A percentile compares a stretch with the other conserved stretches of the same genome.
Conservation (phyloP, 345 rosid species). For the Turritis glabra region DNA sequence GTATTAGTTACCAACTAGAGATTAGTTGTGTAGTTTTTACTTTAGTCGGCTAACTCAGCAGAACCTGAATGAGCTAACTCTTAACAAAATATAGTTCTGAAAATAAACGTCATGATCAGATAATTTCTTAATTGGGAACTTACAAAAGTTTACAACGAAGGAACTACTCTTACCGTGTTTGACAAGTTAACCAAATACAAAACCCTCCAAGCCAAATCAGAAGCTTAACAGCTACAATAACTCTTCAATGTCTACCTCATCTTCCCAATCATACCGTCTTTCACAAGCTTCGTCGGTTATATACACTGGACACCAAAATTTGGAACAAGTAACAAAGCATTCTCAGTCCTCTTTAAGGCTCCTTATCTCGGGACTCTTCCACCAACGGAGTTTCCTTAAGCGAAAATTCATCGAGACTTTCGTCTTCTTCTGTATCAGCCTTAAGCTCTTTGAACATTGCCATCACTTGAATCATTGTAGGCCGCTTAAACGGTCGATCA, state of each 20-base stretch:
- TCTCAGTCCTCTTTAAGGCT: conserved; percentile 38
- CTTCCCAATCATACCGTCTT: neutral
- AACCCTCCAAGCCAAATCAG: conserved; percentile 21
- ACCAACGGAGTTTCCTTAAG: conserved; percentile 57
- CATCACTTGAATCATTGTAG: conserved; percentile 98
- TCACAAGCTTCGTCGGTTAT: conserved; percentile 28
- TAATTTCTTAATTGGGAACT: neutral
- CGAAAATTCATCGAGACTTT: conserved; percentile 68
- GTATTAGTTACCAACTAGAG: too few species aligned
- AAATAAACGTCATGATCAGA: neutral
- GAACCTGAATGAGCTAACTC: neutral
- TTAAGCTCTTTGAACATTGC: conserved; percentile 94
- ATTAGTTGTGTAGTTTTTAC: too few species aligned
- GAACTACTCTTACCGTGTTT: conserved; percentile 11
- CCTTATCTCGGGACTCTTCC: conserved; percentile 62
- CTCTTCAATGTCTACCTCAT: neutral
- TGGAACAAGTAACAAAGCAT: conserved; percentile 6
- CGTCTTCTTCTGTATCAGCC: conserved; percentile 77
- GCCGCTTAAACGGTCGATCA: conserved; percentile 79
- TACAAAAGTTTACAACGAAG: conserved; percentile 18
- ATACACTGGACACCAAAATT: conserved; percentile 27
- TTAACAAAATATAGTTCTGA: neutral
- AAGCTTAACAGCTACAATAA: neutral
- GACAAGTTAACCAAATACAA: conserved; percentile 18
- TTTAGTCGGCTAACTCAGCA: too few species aligned